Evolutionary conservation across 176 grass and related monocot species (phyloP), one percentile per base, ranked within the genome.

Genomic region (Aegilops bicornis): DNA sequence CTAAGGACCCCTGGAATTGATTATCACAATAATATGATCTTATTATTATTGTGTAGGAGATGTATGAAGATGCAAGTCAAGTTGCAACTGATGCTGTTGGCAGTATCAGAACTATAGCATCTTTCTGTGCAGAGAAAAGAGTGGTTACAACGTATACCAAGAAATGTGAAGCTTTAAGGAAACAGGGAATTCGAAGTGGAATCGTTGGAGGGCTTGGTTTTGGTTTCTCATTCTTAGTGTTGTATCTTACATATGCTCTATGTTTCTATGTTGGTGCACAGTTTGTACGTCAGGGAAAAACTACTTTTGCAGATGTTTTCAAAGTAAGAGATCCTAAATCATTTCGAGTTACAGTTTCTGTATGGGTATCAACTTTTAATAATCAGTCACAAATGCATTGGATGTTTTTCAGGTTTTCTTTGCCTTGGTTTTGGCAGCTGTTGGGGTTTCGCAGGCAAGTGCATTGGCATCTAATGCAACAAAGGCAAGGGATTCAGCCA

Each of bases 41-140:
- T 31, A 68, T 29, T 58, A 80, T 75, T 59, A 59, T 22, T 59
- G 56, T 59, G 78, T 65, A 88, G 86, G 90, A 65, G 54, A 92
- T 88, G 86, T 88, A 92, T 37, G 86, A 92, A 78, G 86, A 88
- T 78, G 86, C 90, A 78, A 92, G 71, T 35, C 90, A 92, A 61
- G 90, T 92, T 33, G 90, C 90, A 58, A 78, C 86, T 39, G 90
- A 92, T 27, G 86, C 86, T 64, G 90, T 92, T 24, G n/a, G 90
- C 36, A 82, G 90, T 68, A 88, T 92, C 79, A 88, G 90, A 86
- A 92, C 90, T 36, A 64, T 92, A 61, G 90, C 86, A 82, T 92
- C 86, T 42, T 92, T 92, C 72, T 86, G 82, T 22, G 83, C 83
- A 31, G 86, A 92, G 78, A 82, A 91, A 76, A 92, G 79, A 47